Base-by-base conservation (phyloP, 768 basidiomycete genomes). In the Flagelloscypha sp. region DNA sequence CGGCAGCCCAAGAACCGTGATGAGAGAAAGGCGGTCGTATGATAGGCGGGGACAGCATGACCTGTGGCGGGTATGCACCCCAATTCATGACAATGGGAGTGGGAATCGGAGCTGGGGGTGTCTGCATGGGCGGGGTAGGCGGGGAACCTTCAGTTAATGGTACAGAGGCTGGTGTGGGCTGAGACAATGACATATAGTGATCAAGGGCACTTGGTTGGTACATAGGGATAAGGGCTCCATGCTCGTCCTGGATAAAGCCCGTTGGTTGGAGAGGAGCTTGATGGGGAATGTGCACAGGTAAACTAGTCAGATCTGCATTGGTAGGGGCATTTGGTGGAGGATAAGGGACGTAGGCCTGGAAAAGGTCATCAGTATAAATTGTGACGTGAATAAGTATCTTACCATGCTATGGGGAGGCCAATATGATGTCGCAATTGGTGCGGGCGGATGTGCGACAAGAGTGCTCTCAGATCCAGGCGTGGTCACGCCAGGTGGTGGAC, bases 191-290 rank as follows among this genome's bases (percentile, higher is more conserved):
- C 73, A 84, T 76, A 45, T 84, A 84, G 35, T 74, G 72, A 43
- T 80, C 72, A 18, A 84, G 65, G 2, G 75, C 80, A 30, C 84
- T 82, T 3, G 75, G 75, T 17, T 70, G 71, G 49, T 85, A 84
- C 21, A 83, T 68, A 16, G 83, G 70, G 27, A 83, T 71, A 19
- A 84, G 62, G n/a, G 73, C 73, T 4, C 83, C 80, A 33, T 79
- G 76, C 37, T 82, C 78, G 36, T 76, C 75, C 41, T 83, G 79
- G 35, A 81, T 72, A 48, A 84, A 85, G 2, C 79, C 78, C 1
- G 75, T 72, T 1, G 81, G 75, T 28, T 69, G 59, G 8, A 82
- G 57, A 12, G 82, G 79, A 4, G 79, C 67, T 46, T 76, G 73
- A 21, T 45, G 40, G 34, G 50, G 48, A 31, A 10, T 35, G 34